A percentile compares a stretch with the other conserved stretches of the same genome.
Conservation (phyloP, 306 rosid genomes). For the Sicyos baderoa region DNA sequence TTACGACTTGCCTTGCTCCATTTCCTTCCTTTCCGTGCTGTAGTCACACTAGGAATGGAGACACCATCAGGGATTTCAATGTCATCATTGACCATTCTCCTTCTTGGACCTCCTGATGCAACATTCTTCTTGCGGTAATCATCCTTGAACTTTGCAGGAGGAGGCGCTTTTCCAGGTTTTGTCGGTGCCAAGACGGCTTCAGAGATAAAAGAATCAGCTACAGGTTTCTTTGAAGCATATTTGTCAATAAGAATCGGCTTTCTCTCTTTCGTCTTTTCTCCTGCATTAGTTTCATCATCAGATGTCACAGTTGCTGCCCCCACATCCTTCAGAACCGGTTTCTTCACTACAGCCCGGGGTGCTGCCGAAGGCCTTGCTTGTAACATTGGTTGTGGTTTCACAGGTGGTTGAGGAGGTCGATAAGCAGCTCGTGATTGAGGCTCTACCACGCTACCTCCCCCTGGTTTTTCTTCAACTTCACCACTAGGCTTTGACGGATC, state of each 20-base stretch:
- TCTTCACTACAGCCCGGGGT: conserved; percentile 42
- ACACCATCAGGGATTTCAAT: conserved; percentile 55
- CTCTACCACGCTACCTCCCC: conserved; percentile 29
- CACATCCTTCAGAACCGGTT: conserved; percentile 69
- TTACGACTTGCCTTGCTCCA: conserved; percentile 97
- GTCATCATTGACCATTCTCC: conserved; percentile 35
- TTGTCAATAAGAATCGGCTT: conserved; percentile 90
- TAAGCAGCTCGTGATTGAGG: conserved; percentile 37
- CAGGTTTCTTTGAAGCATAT: conserved; percentile 72
- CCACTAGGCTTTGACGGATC: conserved; percentile 41
- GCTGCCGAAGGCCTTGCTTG: conserved; percentile 64
- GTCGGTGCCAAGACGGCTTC: conserved; percentile 64
- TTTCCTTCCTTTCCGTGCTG: conserved; percentile 80
- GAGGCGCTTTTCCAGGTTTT: conserved; percentile 70
- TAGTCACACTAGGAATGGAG: conserved; percentile 52
- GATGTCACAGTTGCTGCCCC: conserved; percentile 40
- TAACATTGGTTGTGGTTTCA: conserved; percentile 57
- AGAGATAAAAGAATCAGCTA: conserved; percentile 54
- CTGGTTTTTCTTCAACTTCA: conserved; percentile 33
- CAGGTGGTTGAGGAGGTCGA: conserved; percentile 35
- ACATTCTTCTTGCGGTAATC: conserved; percentile 61
- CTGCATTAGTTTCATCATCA: conserved; percentile 27
- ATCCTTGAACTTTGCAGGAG: conserved; percentile 58
- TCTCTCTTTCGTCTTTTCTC: conserved; percentile 41
- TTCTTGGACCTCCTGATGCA: conserved; percentile 48